Evolutionary conservation across 2,329 filamentous ascomycete genomes (phyloP), one percentile per base, ranked within the genome.

Genomic region (Myotisia sp.): DNA sequence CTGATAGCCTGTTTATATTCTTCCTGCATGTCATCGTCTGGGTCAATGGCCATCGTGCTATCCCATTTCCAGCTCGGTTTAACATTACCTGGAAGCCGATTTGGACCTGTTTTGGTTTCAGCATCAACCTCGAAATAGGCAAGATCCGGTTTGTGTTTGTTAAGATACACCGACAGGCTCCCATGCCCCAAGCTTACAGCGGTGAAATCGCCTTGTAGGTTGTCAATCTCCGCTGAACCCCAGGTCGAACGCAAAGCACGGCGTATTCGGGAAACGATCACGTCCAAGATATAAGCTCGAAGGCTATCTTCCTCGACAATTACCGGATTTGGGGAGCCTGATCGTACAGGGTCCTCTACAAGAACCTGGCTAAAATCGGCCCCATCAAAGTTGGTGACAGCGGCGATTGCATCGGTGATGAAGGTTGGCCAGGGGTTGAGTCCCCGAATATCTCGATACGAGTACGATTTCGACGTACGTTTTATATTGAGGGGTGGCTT

Each of bases 11-110:
- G 33, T 6, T 13, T 8, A 21, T 18, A 39, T 28, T 39, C 27
- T 6, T 17, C 24, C 16, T 32, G 34, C 3, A 26, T 5, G 5
- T 36, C 7, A 14, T 16, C 7, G 8, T 16, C 20, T n/a, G 26
- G 14, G 19, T 4, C 10, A 5, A 13, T 20, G 26, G 24, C 26
- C 36, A 39, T 24, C 2, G 33, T 14, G 4, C 21, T 20, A 16
- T 13, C 22, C 33, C 37, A 39, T 26, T 37, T 39, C 37, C 37
- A 39, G 33, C 26, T 36, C 13, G 27, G 33, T 20, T 37, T 37
- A 18, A 37, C 29, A 8, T 37, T 17, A 6, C 36, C 36, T 32
- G 36, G 36, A 12, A 28, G 24, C 22, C 36, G 22, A 27, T 37
- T 34, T n/a, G 36, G 36, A n/a, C 29, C 21, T 2, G 9, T 20